Evolutionary conservation across 257 asterid genomes (phyloP).

Genomic region (Agastache rugosa): DNA sequence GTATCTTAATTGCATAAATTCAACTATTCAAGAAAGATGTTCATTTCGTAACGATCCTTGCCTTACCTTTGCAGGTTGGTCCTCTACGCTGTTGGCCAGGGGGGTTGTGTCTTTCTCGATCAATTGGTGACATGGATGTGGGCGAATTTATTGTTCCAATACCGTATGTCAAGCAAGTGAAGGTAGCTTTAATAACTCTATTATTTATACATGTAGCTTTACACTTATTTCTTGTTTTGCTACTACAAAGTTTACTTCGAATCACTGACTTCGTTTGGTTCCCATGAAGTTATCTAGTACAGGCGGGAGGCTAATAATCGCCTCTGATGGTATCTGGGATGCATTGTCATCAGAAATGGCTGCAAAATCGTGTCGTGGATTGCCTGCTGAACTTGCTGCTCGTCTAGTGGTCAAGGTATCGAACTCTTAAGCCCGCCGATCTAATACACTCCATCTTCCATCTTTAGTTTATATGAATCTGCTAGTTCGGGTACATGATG

Average conservation of each 20-base stretch:
- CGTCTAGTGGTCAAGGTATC: constrained; percentile 75
- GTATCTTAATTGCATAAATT: background rate
- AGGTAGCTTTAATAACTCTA: constrained; percentile 45
- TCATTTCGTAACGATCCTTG: background rate
- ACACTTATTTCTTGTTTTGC: background rate
- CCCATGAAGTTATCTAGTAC: constrained; percentile 57
- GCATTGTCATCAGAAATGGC: constrained; percentile 75
- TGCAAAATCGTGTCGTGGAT: constrained; percentile 75
- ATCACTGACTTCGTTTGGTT: background rate
- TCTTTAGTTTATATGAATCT: background rate
- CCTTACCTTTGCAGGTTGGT: constrained; percentile 51
- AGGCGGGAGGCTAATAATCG: constrained; percentile 87
- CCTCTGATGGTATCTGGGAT: constrained; percentile 95
- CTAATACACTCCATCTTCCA: background rate
- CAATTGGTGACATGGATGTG: constrained; percentile 84
- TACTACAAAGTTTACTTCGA: background rate
- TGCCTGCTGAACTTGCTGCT: constrained; percentile 83
- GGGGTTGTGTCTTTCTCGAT: constrained; percentile 81
- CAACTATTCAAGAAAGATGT: background rate
- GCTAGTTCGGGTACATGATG: background rate
- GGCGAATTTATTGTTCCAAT: constrained; percentile 82
- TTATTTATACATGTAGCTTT: background rate
- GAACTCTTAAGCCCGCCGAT: constrained; percentile 37
- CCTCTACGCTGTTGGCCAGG: constrained; percentile 94
- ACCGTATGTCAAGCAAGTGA: constrained; percentile 81